These are phyloP conservation scores for Ustilago esculenta DNA, from an alignment of 1,284 basidiomycete genomes.

Conservation along the genomic window DNA sequence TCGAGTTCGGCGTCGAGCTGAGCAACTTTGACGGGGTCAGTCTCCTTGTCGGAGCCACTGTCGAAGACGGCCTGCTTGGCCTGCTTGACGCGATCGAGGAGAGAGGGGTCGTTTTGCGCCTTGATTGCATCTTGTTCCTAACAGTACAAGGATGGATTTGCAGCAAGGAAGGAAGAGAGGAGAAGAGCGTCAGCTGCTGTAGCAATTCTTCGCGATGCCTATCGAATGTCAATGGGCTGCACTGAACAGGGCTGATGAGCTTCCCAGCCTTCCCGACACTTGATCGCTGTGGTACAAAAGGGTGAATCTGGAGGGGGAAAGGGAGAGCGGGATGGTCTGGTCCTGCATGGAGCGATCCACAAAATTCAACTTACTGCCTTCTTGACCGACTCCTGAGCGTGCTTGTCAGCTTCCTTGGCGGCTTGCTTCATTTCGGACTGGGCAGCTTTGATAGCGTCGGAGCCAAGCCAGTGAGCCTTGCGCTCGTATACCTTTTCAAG, in stretches of 20 bases:
- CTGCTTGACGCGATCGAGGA: slow-evolving; percentile 53
- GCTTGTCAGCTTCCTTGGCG: slow-evolving; percentile 30
- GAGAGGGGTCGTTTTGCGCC: slow-evolving; percentile 45
- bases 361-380: slow-evolving; percentile 44
- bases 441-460: slow-evolving; percentile 44
- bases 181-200: slow-evolving; percentile 7
- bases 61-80: slow-evolving; percentile 42
- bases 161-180: not conserved
- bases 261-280: not conserved
- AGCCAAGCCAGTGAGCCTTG: slow-evolving; percentile 51
- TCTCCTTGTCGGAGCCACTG: slow-evolving; percentile 25
- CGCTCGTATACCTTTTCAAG: slow-evolving; percentile 52
- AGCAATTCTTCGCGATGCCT: not conserved
- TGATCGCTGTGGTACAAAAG: not conserved
- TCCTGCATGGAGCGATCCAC: no score
- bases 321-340: not conserved
- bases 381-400: slow-evolving; percentile 37
- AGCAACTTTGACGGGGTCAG: slow-evolving; percentile 47
- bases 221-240: not conserved
- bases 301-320: not conserved
- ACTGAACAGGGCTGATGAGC: not conserved
- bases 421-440: slow-evolving; percentile 39
- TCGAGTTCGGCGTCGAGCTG: slow-evolving; percentile 58
- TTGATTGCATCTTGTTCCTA: slow-evolving; percentile 45
- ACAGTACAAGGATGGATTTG: slow-evolving; percentile 7